A percentile compares a stretch with the other conserved stretches of the same genome.
Conservation (phyloP, 257 asterid species). For the Solanum virginianum region DNA sequence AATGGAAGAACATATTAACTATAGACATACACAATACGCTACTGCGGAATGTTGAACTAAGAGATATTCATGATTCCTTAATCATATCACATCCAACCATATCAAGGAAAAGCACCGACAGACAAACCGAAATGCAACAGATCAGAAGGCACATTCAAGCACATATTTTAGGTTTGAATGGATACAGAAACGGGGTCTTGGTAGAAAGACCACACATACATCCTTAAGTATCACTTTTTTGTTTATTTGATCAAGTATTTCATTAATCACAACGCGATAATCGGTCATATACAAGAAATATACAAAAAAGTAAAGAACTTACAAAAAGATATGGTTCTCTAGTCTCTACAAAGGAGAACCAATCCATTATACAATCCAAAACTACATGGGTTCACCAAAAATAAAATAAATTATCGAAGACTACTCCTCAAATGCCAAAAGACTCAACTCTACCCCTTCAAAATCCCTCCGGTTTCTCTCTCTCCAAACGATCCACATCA, state of each 20-base stretch:
- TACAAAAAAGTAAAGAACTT: background rate
- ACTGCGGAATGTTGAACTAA: background rate
- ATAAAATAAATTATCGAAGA: background rate
- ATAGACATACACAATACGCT: background rate
- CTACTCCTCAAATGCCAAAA: background rate
- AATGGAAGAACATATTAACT: slow-evolving; percentile 1
- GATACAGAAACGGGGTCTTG: background rate
- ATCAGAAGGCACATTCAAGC: background rate
- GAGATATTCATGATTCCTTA: background rate
- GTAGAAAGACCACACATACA: background rate
- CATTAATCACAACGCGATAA: background rate
- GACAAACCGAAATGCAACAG: background rate
- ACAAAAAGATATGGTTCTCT: background rate
- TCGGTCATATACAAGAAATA: background rate
- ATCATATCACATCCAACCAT: background rate
- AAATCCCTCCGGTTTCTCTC: background rate
- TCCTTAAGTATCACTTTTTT: background rate
- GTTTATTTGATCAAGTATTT: background rate
- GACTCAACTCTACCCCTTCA: background rate
- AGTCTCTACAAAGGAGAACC: background rate
- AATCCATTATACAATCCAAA: background rate
- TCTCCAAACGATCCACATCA: background rate
- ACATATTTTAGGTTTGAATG: background rate
- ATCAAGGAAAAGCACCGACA: background rate
- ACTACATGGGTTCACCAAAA: background rate